Evolutionary conservation across 441 rosid genomes (phyloP).

Genomic region (Viola pubescens): DNA sequence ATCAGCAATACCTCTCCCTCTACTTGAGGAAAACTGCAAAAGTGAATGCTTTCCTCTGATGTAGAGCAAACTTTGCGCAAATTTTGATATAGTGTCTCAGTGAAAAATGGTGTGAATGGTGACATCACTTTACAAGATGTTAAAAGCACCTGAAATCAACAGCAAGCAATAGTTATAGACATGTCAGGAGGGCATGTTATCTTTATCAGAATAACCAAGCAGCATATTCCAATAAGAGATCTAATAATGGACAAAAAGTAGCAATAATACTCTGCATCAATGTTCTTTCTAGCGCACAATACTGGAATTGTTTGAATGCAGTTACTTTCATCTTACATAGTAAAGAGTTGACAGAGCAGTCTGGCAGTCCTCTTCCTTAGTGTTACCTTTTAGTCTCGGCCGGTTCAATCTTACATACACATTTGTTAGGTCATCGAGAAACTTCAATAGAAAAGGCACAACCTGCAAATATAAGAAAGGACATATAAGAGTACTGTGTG

Average conservation of each 20-base stretch:
- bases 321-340: conserved; percentile 38
- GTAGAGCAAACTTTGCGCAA: conserved; percentile 63
- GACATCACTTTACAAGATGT: conserved; percentile 97
- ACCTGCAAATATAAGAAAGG: conserved; percentile 41
- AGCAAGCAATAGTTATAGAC: too few relatives aligned
- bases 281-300: too few relatives aligned
- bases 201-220: too few relatives aligned
- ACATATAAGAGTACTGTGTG: too few relatives aligned
- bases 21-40: conserved; percentile 64
- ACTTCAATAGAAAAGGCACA: conserved; percentile 88
- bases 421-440: conserved; percentile 92
- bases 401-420: conserved; percentile 95
- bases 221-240: too few relatives aligned
- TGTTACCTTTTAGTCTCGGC: conserved; percentile 92
- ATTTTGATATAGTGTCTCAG: conserved; percentile 92
- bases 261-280: too few relatives aligned
- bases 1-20: conserved; percentile 64
- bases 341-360: conserved; percentile 89
- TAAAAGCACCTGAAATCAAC: conserved; percentile 63
- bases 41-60: conserved; percentile 88
- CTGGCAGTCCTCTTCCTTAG: conserved; percentile 80
- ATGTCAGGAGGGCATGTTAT: too few relatives aligned
- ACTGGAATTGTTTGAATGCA: background rate
- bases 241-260: too few relatives aligned
- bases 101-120: conserved; percentile 95